Conservation (phyloP, 306 rosid genomes). For the Quercus aquifolioides region DNA sequence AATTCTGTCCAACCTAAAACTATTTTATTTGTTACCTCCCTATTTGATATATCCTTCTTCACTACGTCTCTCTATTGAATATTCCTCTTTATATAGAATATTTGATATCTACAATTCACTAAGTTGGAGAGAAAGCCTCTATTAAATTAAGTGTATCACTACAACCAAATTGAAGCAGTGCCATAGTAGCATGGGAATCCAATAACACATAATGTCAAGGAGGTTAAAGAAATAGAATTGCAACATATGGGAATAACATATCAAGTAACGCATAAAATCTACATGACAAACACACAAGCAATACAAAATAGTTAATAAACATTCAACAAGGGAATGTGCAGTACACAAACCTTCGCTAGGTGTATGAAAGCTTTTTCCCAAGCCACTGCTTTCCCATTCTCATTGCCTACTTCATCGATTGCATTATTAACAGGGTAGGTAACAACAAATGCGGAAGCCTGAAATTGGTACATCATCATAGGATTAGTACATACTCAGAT, state of each 20-base stretch:
- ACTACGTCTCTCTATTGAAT: background rate
- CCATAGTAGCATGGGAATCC: background rate
- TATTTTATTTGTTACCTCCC: background rate
- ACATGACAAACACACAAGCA: slow-evolving; percentile 22
- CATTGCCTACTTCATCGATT: slow-evolving; percentile 65
- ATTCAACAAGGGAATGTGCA: slow-evolving; percentile 14
- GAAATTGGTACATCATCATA: slow-evolving; percentile 32
- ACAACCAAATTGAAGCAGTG: background rate
- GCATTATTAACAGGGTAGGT: slow-evolving; percentile 94
- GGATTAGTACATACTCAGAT: slow-evolving; percentile 22
- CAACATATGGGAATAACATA: slow-evolving; percentile 13
- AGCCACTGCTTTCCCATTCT: slow-evolving; percentile 71
- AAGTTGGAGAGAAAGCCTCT: background rate
- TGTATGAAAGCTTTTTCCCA: slow-evolving; percentile 91
- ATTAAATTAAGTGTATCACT: background rate
- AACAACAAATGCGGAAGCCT: slow-evolving; percentile 92
- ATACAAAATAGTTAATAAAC: slow-evolving; percentile 11
- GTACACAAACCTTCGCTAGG: slow-evolving; percentile 69
- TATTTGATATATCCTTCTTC: background rate
- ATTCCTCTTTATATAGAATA: background rate
- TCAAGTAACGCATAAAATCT: background rate
- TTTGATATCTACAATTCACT: background rate
- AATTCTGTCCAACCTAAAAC: too few relatives aligned
- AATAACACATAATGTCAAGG: background rate
- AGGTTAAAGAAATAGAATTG: background rate